Evolutionary conservation across 192 early-diverging fungal species (phyloP), one percentile per base, ranked within the genome.

Genomic region (Coemansia sp.): DNA sequence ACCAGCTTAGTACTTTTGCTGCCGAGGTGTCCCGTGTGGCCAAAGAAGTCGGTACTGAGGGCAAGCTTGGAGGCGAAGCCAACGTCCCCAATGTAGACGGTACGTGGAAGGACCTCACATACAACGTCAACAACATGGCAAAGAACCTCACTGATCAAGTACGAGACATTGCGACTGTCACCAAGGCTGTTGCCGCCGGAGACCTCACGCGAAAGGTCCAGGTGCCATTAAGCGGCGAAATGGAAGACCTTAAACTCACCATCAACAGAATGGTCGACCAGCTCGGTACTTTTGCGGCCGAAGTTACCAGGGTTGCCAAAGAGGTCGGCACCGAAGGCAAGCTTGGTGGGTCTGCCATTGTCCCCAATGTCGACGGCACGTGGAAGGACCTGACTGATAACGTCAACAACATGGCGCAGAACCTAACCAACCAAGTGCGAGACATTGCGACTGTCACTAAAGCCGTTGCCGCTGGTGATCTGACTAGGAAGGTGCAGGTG

Each of bases 311-410:
- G 37, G 87, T 90, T 2, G 74, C 86, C 3, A 76, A 74, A 16
- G 89, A 90, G 72, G 89, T 90, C 16, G 89, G 89, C 4, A 87
- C 87, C 0, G 87, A 89, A 20, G 89, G 89, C 9, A 78, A 75
- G 23, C 70, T 90, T 5, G 86, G 89, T n/a, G 89, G 87, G 0
- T 85, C 87, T 67, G 89, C 89, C 40, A 66, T 74, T 4, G 89
- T 90, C 7, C 73, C 61, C 42, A 80, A 62, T 31, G 89, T 88
- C 0, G 84, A 67, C 31, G 89, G 89, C 37, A 87, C 85, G 0
- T 90, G 89, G 89, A 87, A 85, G 55, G 84, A 87, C 26, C 64
- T 90, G 4, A 90, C 89, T 2, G 84, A 85, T 58, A 87, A 86
- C 57, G 89, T 90, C 62, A 90, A 90, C 72, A 86, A 78, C 18